A percentile compares a stretch with the other conserved stretches of the same genome.
Evolutionary conservation across 306 rosid species (phyloP).

Genomic region (Cyamopsis tetragonoloba): DNA sequence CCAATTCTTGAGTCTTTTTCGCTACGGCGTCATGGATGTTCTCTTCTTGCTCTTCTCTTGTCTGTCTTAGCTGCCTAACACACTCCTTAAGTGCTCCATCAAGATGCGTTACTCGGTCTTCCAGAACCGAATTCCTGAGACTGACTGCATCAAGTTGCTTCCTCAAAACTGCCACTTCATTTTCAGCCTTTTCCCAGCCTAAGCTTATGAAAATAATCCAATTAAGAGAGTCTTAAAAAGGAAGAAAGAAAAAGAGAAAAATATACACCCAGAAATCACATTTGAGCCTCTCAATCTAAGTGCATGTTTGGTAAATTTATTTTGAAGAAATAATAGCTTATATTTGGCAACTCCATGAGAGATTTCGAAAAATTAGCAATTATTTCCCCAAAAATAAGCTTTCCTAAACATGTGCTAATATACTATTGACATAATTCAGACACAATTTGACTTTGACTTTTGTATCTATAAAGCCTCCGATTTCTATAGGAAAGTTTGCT

Average conservation of each 20-base stretch:
- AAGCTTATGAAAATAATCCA: slow-evolving; percentile 10
- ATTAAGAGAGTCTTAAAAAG: slow-evolving; percentile 21
- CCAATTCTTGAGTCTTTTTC: slow-evolving; percentile 59
- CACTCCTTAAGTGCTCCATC: slow-evolving; percentile 97
- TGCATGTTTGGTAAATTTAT: too few relatives aligned
- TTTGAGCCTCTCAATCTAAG: slow-evolving; percentile 19
- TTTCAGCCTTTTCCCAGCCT: slow-evolving; percentile 99
- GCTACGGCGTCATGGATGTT: slow-evolving; percentile 55
- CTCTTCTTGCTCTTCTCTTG: slow-evolving; percentile 82
- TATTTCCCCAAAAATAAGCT: too few relatives aligned
- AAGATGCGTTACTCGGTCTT: slow-evolving; percentile 76
- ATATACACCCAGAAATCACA: background rate
- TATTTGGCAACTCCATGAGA: too few relatives aligned
- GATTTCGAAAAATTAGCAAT: too few relatives aligned
- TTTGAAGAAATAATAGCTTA: too few relatives aligned
- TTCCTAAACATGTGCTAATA: too few relatives aligned
- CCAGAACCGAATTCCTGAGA: slow-evolving; percentile 59
- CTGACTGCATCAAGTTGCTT: slow-evolving; percentile 61
- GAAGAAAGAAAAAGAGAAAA: slow-evolving; percentile 19
- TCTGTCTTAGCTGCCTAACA: slow-evolving; percentile 90
- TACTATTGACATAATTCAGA: slow-evolving; percentile 17
- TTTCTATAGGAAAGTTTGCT: background rate
- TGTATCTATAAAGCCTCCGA: background rate
- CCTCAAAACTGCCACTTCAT: slow-evolving; percentile 64
- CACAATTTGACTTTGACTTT: background rate